Evolutionary conservation across 2,329 filamentous ascomycete genomes (phyloP), one percentile per base, ranked within the genome.

Genomic region (Talaromyces albobiverticillius): DNA sequence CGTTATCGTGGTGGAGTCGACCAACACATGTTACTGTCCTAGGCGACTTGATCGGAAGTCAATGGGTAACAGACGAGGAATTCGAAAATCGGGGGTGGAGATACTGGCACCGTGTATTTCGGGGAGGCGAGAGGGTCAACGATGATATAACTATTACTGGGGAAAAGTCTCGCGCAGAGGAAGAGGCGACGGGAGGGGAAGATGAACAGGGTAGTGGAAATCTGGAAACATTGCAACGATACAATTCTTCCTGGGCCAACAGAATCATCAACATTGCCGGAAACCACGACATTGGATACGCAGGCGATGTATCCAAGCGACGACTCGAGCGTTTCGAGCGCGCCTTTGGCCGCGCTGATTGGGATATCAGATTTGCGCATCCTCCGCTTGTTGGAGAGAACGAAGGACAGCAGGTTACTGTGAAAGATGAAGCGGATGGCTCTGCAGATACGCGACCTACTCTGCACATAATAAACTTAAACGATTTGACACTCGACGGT

Each of bases 231-330:
- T 64, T 80, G 22, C 72, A 74, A 1, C 59, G 59, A 45, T 77
- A 82, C 55, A 70, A 73, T 6, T 71, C 76, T 5, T 70, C 72
- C 2, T 97, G 94, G 94, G 72, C 79, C n/a, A 80, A 77, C 38
- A 82, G 88, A 53, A 79, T 96, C 59, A 90, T 99, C 68, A 95
- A 96, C 62, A 84, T 97, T 23, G 91, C 86, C 0, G 94, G 94
- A 1, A 99, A 99, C 66, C 94, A 99, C 68, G 94, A 99, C 70
- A 86, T 99, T 65, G 94, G 94, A 31, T 99, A 99, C 68, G 90
- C 92, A 0, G 94, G 94, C 3, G 94, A 99, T 70, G 80, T 97
- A 57, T 90, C 87, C 38, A 74, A 80, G n/a, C 79, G 84, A 57
- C 84, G 91, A 3, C 78, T 96, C 52, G 77, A 83, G 25, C 83